phyloP scores from a whole-genome alignment of 441 rosid species.

The Populus trichocarpa region DNA sequence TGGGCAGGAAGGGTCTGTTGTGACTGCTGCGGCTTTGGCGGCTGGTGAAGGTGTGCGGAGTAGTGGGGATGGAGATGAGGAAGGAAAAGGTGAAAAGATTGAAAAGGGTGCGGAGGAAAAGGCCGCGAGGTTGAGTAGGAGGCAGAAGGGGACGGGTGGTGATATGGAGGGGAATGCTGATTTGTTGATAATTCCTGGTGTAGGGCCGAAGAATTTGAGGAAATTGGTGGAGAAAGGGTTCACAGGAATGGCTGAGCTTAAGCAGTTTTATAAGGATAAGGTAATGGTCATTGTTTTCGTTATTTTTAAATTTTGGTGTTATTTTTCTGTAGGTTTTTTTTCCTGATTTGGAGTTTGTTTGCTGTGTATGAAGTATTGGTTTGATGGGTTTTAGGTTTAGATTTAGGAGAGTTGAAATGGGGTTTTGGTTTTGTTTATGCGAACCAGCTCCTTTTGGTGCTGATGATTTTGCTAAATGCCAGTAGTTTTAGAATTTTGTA shows the following conservation, averaged over 20 bases:
- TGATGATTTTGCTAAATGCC: not conserved
- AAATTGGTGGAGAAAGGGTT: constrained; percentile 91
- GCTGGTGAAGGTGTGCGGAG: constrained; percentile 4
- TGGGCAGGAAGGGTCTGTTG: not conserved
- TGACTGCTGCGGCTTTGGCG: not conserved
- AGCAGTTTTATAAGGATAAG: constrained; percentile 28
- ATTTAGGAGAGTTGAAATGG: not conserved
- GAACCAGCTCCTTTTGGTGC: not conserved
- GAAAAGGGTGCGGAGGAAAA: constrained; percentile 31
- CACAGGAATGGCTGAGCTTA: constrained; percentile 81
- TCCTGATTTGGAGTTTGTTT: not conserved
- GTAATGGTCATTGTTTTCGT: constrained; percentile 22
- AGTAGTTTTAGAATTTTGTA: not conserved
- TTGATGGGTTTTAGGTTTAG: not conserved
- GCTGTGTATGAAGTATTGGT: not conserved
- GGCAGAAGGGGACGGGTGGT: constrained; percentile 43
- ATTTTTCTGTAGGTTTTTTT: no score
- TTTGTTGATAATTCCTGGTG: constrained; percentile 91
- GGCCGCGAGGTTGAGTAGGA: constrained; percentile 44
- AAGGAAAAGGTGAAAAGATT: not conserved
- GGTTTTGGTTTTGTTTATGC: not conserved
- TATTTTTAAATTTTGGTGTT: not conserved
- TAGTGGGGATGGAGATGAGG: constrained; percentile 3
- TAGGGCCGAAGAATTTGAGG: constrained; percentile 85
- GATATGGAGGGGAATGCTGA: constrained; percentile 51